Base-by-base conservation (phyloP, 192 early-diverging fungal genomes). In the Entomortierella beljakovae region DNA sequence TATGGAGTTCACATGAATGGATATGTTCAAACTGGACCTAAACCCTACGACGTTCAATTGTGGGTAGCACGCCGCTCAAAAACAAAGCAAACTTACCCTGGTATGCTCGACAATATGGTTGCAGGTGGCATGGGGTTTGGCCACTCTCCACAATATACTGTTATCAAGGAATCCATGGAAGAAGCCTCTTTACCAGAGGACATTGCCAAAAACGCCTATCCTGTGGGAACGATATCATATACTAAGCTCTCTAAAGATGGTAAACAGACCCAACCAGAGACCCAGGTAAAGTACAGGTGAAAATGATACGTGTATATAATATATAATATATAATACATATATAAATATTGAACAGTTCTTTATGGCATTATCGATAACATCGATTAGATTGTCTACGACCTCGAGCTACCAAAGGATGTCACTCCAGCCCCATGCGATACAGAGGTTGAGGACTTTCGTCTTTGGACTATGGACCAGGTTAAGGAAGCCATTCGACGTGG, bases 1-100 rank as follows among this genome's bases (percentile, higher is more conserved):
- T 98, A 91, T 64, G 98, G 98, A 22, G 92, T 93, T 26, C 96
- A 99, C 80, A 52, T 98, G 55, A 99, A 96, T 81, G 96, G 91
- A 0, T 94, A 81, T 76, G 83, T 89, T 2, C 71, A 80, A 0
- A 82, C 80, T 6, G 61, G 61, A 3, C 61, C 66, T 2, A 53
- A 61, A 0, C 64, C 80, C 1, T 83, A 80, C 0, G 50, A 83
- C 20, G 69, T 92, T 16, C 83, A 88, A 42, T 92, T 98, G 92
- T 99, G 98, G 97, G 86, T 97, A 34, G 97, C 92, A 1, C 80
- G 87, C 58, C 90, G 98, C 10, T 88, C 92, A 13, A 26, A 70
- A 10, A 91, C 85, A 0, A 98, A 98, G 64, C 92, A 86, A 28
- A 98, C 95, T 8, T 98, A 91, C 85, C 95, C 98, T 1, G 94